These are phyloP conservation scores for Scorias spongiosa DNA, from an alignment of 2,329 filamentous ascomycete species.

Conservation along the genomic window DNA sequence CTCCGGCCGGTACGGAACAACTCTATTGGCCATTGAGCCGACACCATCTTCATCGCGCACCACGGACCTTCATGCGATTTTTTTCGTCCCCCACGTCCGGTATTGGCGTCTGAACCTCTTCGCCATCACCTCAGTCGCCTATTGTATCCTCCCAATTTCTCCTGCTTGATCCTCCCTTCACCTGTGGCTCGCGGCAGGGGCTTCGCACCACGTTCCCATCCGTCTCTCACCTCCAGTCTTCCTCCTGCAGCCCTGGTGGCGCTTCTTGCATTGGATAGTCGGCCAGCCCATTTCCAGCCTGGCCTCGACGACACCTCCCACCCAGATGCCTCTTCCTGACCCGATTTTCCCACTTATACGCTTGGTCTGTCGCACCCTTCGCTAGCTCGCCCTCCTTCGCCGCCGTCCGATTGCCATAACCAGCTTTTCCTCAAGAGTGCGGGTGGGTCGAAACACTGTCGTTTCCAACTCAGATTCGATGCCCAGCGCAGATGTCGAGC, in stretches of 20 bases:
- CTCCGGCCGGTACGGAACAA: neutral
- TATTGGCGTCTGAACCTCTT: neutral
- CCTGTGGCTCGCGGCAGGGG: neutral
- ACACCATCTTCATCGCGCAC: no score
- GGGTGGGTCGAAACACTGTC: slow-evolving; percentile 6
- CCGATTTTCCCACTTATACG: neutral
- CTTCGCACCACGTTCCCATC: neutral
- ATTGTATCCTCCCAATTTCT: neutral
- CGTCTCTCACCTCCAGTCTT: neutral
- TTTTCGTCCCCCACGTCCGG: neutral
- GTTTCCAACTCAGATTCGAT: slow-evolving; percentile 8
- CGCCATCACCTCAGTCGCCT: neutral
- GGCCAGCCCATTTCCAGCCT: slow-evolving; percentile 67
- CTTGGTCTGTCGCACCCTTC: neutral
- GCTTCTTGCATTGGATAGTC: slow-evolving; percentile 21
- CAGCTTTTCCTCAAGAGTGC: no score
- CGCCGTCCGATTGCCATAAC: neutral
- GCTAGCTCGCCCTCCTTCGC: neutral
- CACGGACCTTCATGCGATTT: no score
- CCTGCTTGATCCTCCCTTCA: neutral
- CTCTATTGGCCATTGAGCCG: no score
- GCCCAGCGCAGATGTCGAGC: slow-evolving; percentile 16
- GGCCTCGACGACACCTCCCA: slow-evolving; percentile 55
- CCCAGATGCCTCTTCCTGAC: slow-evolving; percentile 3
- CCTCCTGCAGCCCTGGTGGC: slow-evolving; percentile 15